phyloP scores from a whole-genome alignment of 148 eudicot species.

The Cornus florida region DNA sequence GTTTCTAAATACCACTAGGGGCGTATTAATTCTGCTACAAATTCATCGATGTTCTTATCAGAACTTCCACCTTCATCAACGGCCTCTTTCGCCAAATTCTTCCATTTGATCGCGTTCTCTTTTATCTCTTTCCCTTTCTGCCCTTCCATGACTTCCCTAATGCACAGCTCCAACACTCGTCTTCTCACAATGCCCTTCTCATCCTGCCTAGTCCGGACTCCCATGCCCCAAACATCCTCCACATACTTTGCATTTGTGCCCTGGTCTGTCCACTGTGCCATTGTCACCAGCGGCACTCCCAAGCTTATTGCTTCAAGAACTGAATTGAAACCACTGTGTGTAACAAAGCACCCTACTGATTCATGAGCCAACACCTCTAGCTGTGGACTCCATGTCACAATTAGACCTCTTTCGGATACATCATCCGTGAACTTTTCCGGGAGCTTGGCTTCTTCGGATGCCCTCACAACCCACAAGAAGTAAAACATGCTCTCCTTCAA shows the following conservation, averaged over 20 bases:
- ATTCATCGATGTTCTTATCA: slow-evolving; percentile 45
- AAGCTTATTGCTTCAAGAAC: slow-evolving; percentile 50
- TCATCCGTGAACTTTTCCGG: slow-evolving; percentile 34
- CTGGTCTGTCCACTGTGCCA: slow-evolving; percentile 65
- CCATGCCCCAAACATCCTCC: slow-evolving; percentile 63
- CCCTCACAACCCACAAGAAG: slow-evolving; percentile 68
- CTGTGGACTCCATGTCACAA: slow-evolving; percentile 61
- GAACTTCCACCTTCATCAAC: slow-evolving; percentile 60
- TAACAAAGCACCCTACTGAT: slow-evolving; percentile 56
- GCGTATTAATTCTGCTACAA: slow-evolving; percentile 18
- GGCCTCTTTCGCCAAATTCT: slow-evolving; percentile 53
- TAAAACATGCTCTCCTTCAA: slow-evolving; percentile 20
- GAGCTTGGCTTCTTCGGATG: slow-evolving; percentile 36
- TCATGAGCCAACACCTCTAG: slow-evolving; percentile 41
- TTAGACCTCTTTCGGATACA: slow-evolving; percentile 26
- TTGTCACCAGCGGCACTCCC: slow-evolving; percentile 53
- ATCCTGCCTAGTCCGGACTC: slow-evolving; percentile 40
- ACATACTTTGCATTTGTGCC: slow-evolving; percentile 54
- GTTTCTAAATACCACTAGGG: too few species aligned
- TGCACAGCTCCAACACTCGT: slow-evolving; percentile 25
- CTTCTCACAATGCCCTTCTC: slow-evolving; percentile 35
- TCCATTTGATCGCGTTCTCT: slow-evolving; percentile 46
- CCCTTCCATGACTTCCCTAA: slow-evolving; percentile 57
- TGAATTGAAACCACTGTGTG: slow-evolving; percentile 70
- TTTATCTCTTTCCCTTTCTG: slow-evolving; percentile 40